Evolutionary conservation across 495 filamentous ascomycete species (phyloP).

Genomic region (Parmelia sp.): DNA sequence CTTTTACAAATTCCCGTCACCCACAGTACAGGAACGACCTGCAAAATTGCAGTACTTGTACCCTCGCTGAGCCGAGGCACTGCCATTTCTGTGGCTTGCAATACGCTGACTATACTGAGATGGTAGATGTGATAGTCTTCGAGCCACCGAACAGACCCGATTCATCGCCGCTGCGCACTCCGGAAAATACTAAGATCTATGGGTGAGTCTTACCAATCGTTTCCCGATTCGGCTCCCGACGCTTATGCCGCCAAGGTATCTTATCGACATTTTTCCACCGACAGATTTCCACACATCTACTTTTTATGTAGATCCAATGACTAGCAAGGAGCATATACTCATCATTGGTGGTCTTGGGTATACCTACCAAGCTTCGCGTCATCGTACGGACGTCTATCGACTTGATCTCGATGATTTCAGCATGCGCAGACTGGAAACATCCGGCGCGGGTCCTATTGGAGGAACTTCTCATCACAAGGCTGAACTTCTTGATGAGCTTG

Average conservation of each 20-base stretch:
- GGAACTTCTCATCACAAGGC: not conserved
- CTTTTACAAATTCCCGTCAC: too few relatives aligned
- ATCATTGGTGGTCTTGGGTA: not conserved
- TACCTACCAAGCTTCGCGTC: not conserved
- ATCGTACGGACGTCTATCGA: not conserved
- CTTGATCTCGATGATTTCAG: not conserved
- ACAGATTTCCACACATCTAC: constrained; percentile 1
- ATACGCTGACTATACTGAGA: not conserved
- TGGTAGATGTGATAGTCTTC: not conserved
- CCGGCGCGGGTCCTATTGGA: not conserved
- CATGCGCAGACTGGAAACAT: not conserved
- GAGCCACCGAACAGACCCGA: not conserved
- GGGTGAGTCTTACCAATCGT: not conserved
- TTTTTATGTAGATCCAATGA: not conserved
- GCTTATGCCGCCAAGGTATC: not conserved
- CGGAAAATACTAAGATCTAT: not conserved
- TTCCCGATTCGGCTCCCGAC: not conserved
- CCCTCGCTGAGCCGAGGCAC: not conserved
- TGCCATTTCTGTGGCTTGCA: not conserved
- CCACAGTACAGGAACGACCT: not conserved
- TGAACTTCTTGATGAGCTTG: not conserved
- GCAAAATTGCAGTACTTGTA: not conserved
- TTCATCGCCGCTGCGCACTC: not conserved
- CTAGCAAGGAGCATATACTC: not conserved
- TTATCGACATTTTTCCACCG: not conserved